Evolutionary conservation across 2,329 filamentous ascomycete species (phyloP).

Genomic region (Stylonectria norvegica): DNA sequence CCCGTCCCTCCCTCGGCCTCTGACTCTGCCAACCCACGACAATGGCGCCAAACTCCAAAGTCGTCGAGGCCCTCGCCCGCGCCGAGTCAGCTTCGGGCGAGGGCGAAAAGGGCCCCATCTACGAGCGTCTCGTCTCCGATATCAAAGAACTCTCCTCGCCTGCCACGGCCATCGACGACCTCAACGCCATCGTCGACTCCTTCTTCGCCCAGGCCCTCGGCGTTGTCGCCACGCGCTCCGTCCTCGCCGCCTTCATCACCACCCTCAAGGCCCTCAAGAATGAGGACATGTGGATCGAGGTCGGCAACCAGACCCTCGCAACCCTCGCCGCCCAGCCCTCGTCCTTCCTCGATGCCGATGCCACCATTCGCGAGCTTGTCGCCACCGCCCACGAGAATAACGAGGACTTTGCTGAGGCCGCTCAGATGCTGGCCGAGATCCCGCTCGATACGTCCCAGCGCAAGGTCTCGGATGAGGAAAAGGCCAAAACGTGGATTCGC

Average conservation of each 20-base stretch:
- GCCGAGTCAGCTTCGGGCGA: constrained; percentile 38
- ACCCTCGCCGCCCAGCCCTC: constrained; percentile 59
- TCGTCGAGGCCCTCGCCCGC: constrained; percentile 42
- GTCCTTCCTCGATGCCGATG: constrained; percentile 80
- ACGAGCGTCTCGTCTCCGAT: constrained; percentile 44
- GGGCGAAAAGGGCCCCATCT: constrained; percentile 43
- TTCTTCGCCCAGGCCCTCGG: constrained; percentile 68
- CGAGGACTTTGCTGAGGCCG: constrained; percentile 77
- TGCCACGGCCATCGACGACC: constrained; percentile 46
- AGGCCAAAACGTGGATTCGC: constrained; percentile 83
- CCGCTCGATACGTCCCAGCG: constrained; percentile 87
- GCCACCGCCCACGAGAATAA: constrained; percentile 79
- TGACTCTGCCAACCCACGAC: constrained; percentile 6
- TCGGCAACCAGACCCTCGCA: constrained; percentile 69
- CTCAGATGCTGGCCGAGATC: constrained; percentile 75
- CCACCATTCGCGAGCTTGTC: constrained; percentile 72
- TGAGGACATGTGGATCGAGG: constrained; percentile 67
- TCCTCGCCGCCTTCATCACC: constrained; percentile 64
- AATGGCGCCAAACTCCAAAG: constrained; percentile 40
- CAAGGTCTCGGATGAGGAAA: constrained; percentile 75
- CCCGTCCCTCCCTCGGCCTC: not conserved
- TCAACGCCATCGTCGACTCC: constrained; percentile 64
- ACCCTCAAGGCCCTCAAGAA: constrained; percentile 60
- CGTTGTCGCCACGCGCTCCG: constrained; percentile 69
- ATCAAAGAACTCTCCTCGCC: constrained; percentile 41